Percentiles rank a stretch among this genome's conserved stretches.
Evolutionary conservation across 176 grass and related monocot species (phyloP).

Genomic region (Alloteropsis semialata): DNA sequence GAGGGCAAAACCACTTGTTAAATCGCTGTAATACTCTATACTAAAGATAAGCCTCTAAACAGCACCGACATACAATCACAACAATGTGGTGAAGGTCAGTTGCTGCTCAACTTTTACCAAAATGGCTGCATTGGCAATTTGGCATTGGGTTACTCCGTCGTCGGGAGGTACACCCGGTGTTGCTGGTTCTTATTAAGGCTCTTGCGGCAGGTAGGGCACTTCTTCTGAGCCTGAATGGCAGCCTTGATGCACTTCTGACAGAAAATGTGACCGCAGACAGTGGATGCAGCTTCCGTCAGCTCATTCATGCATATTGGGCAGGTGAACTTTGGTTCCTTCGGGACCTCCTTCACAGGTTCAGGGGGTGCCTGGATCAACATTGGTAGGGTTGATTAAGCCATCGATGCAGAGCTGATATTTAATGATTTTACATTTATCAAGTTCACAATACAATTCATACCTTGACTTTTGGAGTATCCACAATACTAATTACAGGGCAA

Average conservation of each 20-base stretch:
- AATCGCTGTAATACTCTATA: slow-evolving; percentile 21
- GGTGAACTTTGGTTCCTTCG: slow-evolving; percentile 62
- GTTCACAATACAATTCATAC: neutral
- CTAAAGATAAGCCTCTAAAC: slow-evolving; percentile 27
- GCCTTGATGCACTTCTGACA: slow-evolving; percentile 68
- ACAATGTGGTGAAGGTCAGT: slow-evolving; percentile 27
- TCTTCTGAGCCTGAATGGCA: slow-evolving; percentile 59
- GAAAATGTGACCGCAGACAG: slow-evolving; percentile 91
- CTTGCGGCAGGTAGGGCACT: slow-evolving; percentile 82
- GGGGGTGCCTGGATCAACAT: slow-evolving; percentile 15
- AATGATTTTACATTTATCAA: neutral
- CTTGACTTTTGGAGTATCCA: slow-evolving; percentile 23
- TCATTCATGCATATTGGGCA: slow-evolving; percentile 77
- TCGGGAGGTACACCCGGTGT: slow-evolving; percentile 83
- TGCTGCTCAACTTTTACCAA: neutral
- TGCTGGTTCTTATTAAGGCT: slow-evolving; percentile 50
- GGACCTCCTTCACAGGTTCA: slow-evolving; percentile 37
- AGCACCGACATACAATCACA: slow-evolving; percentile 14
- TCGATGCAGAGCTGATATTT: neutral
- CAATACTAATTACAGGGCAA: slow-evolving; percentile 21
- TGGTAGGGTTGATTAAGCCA: slow-evolving; percentile 18
- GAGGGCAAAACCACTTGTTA: slow-evolving; percentile 28
- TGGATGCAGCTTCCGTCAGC: slow-evolving; percentile 65
- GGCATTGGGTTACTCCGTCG: slow-evolving; percentile 34
- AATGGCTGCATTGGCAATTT: slow-evolving; percentile 2